Conservation (phyloP, 169 alveolate genomes). For the Eimeria tenella region DNA sequence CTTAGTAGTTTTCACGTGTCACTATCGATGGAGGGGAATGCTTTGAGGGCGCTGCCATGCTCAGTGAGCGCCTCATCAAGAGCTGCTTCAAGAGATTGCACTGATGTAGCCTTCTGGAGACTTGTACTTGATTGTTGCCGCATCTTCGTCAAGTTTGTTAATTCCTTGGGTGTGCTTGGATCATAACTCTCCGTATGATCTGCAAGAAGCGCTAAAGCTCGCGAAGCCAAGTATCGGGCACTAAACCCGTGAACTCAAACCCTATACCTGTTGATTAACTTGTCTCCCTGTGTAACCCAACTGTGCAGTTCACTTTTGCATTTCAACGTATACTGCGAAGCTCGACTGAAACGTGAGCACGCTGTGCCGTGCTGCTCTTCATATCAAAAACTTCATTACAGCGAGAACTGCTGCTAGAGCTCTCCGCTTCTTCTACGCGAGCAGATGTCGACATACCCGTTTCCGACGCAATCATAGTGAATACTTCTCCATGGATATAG, state of each 20-base stretch:
- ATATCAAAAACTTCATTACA: no score
- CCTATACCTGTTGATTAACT: background rate
- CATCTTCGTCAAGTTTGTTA: no score
- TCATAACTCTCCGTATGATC: no score
- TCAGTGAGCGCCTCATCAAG: constrained; percentile 60
- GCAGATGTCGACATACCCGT: background rate
- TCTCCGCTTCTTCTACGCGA: no score
- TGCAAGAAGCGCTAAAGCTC: background rate
- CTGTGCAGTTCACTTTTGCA: no score
- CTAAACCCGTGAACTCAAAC: background rate
- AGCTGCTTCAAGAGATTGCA: constrained; percentile 52
- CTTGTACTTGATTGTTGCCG: background rate
- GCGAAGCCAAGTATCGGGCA: background rate
- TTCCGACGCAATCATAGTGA: background rate
- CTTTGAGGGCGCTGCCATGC: constrained; percentile 32
- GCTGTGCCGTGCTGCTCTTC: no score
- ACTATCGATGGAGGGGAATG: constrained; percentile 48
- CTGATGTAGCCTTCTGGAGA: constrained; percentile 18
- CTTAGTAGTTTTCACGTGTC: background rate
- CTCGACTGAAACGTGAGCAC: no score
- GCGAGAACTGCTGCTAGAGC: no score
- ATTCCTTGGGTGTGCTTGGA: no score
- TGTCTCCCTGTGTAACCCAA: no score
- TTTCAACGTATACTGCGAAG: no score
- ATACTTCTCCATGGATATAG: constrained; percentile 24